These are phyloP conservation scores for Cercospora beticola DNA, from an alignment of 2,329 filamentous ascomycete genomes.

Conservation along the genomic window DNA sequence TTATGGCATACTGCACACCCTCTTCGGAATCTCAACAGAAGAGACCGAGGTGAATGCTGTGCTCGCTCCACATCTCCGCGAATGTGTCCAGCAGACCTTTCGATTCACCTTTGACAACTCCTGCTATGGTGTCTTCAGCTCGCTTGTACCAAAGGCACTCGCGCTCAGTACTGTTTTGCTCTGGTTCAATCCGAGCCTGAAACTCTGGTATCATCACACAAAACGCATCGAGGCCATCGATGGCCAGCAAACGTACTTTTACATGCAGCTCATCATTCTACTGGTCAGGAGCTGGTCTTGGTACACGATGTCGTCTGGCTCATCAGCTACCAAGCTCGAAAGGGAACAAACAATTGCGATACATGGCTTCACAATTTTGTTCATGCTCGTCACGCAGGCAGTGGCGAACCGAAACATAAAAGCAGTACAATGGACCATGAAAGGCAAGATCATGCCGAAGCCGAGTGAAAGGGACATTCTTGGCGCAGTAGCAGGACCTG, in stretches of 20 bases:
- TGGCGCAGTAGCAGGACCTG: conserved; percentile 31
- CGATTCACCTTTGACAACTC: conserved; percentile 21
- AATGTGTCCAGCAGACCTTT: conserved; percentile 21
- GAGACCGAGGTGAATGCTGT: conserved; percentile 13
- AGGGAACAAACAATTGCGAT: conserved; percentile 45
- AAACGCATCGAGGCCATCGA: conserved; percentile 30
- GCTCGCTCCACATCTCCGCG: conserved; percentile 19
- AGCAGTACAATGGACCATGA: conserved; percentile 33
- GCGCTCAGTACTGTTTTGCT: conserved; percentile 28
- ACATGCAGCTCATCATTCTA: conserved; percentile 61
- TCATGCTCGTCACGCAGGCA: conserved; percentile 48
- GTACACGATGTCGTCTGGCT: conserved; percentile 34
- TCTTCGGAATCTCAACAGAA: background rate
- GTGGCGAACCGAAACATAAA: conserved; percentile 29
- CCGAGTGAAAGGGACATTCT: conserved; percentile 35
- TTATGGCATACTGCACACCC: conserved; percentile 27
- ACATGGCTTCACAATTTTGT: conserved; percentile 56
- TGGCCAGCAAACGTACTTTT: conserved; percentile 62
- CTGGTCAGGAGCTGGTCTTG: conserved; percentile 52
- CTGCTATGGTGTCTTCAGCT: conserved; percentile 30
- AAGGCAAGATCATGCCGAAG: conserved; percentile 37
- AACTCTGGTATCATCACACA: conserved; percentile 34
- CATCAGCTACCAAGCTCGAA: conserved; percentile 23
- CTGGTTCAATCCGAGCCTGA: conserved; percentile 39
- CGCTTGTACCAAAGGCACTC: conserved; percentile 29